Evolutionary conservation across 768 basidiomycete genomes (phyloP), one percentile per base, ranked within the genome.

Genomic region (Panellus pusillus): DNA sequence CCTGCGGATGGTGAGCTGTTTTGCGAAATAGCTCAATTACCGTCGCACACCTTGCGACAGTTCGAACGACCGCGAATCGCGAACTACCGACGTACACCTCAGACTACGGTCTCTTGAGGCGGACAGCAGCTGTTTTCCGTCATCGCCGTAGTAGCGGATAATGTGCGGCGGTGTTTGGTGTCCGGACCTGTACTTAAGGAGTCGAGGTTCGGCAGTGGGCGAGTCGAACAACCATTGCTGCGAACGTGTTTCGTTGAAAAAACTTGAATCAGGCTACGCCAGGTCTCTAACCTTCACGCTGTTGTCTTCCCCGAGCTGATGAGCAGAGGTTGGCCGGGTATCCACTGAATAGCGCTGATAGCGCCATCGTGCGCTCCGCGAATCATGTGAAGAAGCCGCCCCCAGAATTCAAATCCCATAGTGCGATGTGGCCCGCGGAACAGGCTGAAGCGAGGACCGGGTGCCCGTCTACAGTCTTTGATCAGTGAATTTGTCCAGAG

Each of bases 161-260:
- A 94, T 77, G 65, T 94, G 88, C 0, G 94, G 94, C 15, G 97
- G 93, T 1, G 84, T 79, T 59, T 89, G 89, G 64, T 99, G 97
- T 32, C 97, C 97, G 0, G 92, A 88, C 42, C 97, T 83, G 68
- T 83, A 92, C 74, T 98, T 98, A 20, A 98, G 79, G 11, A 98
- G 74, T 50, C 92, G 81, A 1, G 97, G 96, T 19, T 90, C 75
- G 1, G 88, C 77, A 0, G 90, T 89, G 0, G 93, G 92, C 0
- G 94, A 91, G 64, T 98, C 97, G 63, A 96, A 95, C 18, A 96
- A 67, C 95, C 96, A 98, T 94, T 99, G 95, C 95, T 98, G 64
- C 31, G 54, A 38, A 49, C 17, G 14, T 52, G 29, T 65, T 24
- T 44, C 54, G 50, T 57, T 20, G n/a, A 35, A 32, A 50, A 31